Evolutionary conservation across 1,139 yeast genomes (phyloP).

Genomic region (Candida tropicalis): DNA sequence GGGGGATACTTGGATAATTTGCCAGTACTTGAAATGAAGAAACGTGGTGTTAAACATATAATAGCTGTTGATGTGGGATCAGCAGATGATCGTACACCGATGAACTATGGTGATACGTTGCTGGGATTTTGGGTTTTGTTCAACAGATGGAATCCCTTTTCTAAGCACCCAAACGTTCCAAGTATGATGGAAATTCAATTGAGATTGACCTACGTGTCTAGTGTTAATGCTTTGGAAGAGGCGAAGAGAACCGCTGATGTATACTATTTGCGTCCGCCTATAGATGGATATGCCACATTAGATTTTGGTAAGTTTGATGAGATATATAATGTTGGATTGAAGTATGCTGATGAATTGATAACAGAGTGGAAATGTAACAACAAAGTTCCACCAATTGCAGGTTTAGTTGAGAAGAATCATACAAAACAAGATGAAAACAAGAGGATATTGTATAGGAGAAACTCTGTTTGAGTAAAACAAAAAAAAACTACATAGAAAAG

Average conservation of each 20-base stretch:
- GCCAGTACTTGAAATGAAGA: conserved; percentile 89
- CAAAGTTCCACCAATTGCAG: conserved; percentile 66
- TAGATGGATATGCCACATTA: conserved; percentile 85
- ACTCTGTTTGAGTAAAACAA: conserved; percentile 49
- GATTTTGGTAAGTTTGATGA: conserved; percentile 94
- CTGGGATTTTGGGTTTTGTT: conserved; percentile 91
- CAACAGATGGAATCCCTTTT: conserved; percentile 90
- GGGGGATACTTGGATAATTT: conserved; percentile 96
- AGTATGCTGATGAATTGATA: conserved; percentile 67
- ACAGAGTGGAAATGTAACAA: conserved; percentile 55
- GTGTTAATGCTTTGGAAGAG: conserved; percentile 87
- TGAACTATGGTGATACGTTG: conserved; percentile 89
- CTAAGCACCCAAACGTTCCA: conserved; percentile 85
- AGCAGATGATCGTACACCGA: conserved; percentile 86
- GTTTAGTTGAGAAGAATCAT: conserved; percentile 35
- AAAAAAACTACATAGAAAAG: no score
- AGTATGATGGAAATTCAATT: conserved; percentile 94
- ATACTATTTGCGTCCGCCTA: conserved; percentile 90
- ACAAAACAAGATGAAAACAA: conserved; percentile 20
- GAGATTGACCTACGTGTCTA: conserved; percentile 90
- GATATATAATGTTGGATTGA: conserved; percentile 77
- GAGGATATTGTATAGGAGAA: conserved; percentile 52
- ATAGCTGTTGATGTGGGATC: conserved; percentile 98
- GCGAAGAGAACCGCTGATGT: conserved; percentile 89
- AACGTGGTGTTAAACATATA: conserved; percentile 82